These are phyloP conservation scores for Antrodiella citrinella DNA, from an alignment of 768 basidiomycete species.

Conservation along the genomic window DNA sequence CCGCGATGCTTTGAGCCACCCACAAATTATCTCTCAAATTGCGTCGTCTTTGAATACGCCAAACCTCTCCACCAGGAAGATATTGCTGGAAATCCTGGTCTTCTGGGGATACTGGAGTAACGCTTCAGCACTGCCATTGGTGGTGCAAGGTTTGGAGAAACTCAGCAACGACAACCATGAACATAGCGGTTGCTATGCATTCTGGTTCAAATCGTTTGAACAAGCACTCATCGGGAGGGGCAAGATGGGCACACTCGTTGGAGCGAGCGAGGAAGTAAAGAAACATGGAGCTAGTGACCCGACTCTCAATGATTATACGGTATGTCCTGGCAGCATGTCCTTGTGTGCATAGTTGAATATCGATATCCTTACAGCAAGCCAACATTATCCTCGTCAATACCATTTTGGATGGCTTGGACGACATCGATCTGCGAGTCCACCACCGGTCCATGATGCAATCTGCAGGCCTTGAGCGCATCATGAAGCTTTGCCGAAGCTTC, in stretches of 20 bases:
- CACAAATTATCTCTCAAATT: conserved; percentile 69
- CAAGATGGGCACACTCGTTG: conserved; percentile 92
- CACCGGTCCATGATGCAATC: conserved; percentile 87
- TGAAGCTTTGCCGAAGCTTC: conserved; percentile 62
- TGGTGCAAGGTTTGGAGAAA: conserved; percentile 67
- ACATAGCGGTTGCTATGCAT: conserved; percentile 61
- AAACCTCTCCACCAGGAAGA: conserved; percentile 68
- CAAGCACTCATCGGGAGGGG: conserved; percentile 73
- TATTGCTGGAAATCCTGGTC: conserved; percentile 70
- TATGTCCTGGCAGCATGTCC: conserved; percentile 35
- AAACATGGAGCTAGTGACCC: conserved; percentile 57
- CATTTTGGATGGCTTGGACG: conserved; percentile 58
- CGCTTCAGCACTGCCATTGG: conserved; percentile 51
- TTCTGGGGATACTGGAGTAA: conserved; percentile 65
- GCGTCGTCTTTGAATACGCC: conserved; percentile 78
- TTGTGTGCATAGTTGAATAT: not conserved
- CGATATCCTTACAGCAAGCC: conserved; percentile 24
- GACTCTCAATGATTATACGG: conserved; percentile 79
- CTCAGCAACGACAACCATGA: conserved; percentile 59
- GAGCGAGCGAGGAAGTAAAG: conserved; percentile 86
- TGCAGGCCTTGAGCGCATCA: conserved; percentile 69
- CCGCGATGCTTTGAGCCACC: conserved; percentile 65
- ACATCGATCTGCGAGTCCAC: conserved; percentile 79
- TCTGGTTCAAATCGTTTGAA: conserved; percentile 85
- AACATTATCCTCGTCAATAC: conserved; percentile 70